Conservation (phyloP, 2,329 filamentous ascomycete species). For the Fusarium nurragi region DNA sequence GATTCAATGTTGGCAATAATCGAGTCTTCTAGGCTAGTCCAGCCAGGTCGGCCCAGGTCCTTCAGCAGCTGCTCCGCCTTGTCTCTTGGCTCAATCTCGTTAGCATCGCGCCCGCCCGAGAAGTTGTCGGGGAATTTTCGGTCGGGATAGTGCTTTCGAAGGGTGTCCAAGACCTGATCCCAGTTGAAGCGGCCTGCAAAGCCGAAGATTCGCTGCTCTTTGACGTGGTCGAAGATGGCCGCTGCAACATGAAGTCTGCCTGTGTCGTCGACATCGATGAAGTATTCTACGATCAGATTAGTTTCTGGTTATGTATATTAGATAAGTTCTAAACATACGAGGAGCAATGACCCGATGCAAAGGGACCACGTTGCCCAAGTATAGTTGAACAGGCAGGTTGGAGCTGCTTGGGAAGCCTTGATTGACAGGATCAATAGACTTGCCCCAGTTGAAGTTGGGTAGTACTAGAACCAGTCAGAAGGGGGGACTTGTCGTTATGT, state of each 20-base stretch:
- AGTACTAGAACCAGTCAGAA: slow-evolving; percentile 24
- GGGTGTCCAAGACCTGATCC: slow-evolving; percentile 51
- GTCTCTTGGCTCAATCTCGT: slow-evolving; percentile 17
- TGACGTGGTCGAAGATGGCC: slow-evolving; percentile 55
- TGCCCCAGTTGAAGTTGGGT: slow-evolving; percentile 44
- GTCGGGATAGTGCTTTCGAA: slow-evolving; percentile 38
- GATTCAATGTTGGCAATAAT: not conserved
- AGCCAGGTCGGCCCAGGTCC: slow-evolving; percentile 25
- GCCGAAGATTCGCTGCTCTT: slow-evolving; percentile 63
- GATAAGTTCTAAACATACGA: not conserved
- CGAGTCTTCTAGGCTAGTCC: slow-evolving; percentile 21
- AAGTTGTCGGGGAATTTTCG: slow-evolving; percentile 42
- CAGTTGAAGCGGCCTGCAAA: slow-evolving; percentile 59
- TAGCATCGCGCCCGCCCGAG: slow-evolving; percentile 11
- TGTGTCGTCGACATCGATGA: slow-evolving; percentile 58
- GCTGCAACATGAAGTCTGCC: slow-evolving; percentile 64
- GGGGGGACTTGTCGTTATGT: accelerated
- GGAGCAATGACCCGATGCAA: not conserved
- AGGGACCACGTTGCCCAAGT: slow-evolving; percentile 21
- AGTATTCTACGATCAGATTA: slow-evolving; percentile 49
- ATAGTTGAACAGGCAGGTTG: slow-evolving; percentile 31
- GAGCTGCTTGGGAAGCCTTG: slow-evolving; percentile 42
- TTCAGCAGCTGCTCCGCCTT: slow-evolving; percentile 22
- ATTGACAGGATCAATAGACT: slow-evolving; percentile 23
- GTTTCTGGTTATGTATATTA: accelerated